Percentiles rank a stretch among this genome's conserved stretches.
phyloP scores from a whole-genome alignment of 805 yeast genomes.

The Kluyveromyces starmeri region DNA sequence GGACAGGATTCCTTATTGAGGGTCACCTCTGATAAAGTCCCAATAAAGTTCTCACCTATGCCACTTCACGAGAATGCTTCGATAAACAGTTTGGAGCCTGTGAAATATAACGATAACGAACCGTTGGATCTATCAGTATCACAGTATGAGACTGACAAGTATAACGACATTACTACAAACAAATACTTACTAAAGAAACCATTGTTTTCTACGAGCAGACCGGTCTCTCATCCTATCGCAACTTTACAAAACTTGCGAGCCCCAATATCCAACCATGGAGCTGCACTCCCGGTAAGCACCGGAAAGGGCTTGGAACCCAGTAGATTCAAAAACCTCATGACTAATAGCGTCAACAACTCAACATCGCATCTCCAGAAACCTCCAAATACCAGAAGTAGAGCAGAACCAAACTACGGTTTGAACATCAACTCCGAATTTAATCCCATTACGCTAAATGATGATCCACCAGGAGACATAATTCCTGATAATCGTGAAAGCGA shows the following conservation, averaged over 20 bases:
- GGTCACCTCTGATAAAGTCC: constrained; percentile 10
- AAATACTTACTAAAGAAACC: constrained; percentile 5
- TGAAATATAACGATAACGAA: constrained; percentile 6
- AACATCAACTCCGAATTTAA: too few relatives aligned
- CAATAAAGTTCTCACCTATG: constrained; percentile 3
- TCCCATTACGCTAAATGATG: too few relatives aligned
- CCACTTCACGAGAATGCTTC: constrained; percentile 7
- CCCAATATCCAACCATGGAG: neutral
- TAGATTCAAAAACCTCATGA: neutral
- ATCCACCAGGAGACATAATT: too few relatives aligned
- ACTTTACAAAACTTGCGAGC: constrained; percentile 1
- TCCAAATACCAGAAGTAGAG: neutral
- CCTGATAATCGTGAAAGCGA: neutral
- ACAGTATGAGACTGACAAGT: constrained; percentile 1
- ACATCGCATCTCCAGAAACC: neutral
- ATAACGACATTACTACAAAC: constrained; percentile 7
- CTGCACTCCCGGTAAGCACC: neutral
- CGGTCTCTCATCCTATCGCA: neutral
- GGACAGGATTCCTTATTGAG: constrained; percentile 18
- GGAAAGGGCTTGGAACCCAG: neutral
- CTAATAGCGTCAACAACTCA: neutral
- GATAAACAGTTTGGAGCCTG: neutral
- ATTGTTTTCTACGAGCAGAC: neutral
- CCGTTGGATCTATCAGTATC: constrained; percentile 9
- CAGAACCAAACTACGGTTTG: neutral